These are phyloP conservation scores for Gastrodia elata DNA, from an alignment of 106 monocot genomes.

Conservation along the genomic window DNA sequence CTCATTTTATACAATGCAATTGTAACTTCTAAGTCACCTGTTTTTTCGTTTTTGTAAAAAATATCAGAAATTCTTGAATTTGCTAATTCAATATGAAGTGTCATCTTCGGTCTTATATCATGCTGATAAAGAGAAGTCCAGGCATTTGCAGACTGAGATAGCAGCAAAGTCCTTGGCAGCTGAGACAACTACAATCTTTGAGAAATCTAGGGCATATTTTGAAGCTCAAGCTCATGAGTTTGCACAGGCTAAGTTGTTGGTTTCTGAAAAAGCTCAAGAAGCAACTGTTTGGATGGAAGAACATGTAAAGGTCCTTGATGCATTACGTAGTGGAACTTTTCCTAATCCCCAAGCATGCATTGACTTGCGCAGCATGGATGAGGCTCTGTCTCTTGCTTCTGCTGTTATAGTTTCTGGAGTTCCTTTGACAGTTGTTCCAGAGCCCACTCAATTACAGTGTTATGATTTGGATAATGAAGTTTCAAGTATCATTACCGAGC, in stretches of 20 bases:
- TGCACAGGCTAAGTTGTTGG: slow-evolving; percentile 62
- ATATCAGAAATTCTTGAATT: slow-evolving; percentile 65
- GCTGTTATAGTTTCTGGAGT: slow-evolving; percentile 70
- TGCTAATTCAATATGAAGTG: slow-evolving; percentile 64
- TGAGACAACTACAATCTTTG: slow-evolving; percentile 57
- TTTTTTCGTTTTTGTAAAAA: slow-evolving; percentile 13
- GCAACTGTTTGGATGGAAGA: slow-evolving; percentile 71
- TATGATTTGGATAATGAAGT: slow-evolving; percentile 84
- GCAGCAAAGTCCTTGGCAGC: slow-evolving; percentile 68
- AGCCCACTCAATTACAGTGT: slow-evolving; percentile 80
- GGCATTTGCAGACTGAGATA: slow-evolving; percentile 63
- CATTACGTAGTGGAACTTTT: slow-evolving; percentile 52
- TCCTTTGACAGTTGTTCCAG: slow-evolving; percentile 93
- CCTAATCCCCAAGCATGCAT: slow-evolving; percentile 34
- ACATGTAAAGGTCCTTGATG: slow-evolving; percentile 72
- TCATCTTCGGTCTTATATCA: slow-evolving; percentile 53
- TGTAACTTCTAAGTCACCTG: background rate
- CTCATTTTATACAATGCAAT: background rate
- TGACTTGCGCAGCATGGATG: slow-evolving; percentile 38
- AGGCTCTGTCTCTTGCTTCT: slow-evolving; percentile 66
- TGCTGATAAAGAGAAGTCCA: slow-evolving; percentile 81
- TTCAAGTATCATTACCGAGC: slow-evolving; percentile 48
- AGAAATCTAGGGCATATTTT: slow-evolving; percentile 60
- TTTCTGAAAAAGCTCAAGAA: slow-evolving; percentile 65
- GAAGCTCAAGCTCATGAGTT: slow-evolving; percentile 78